A percentile compares a stretch with the other conserved stretches of the same genome.
Conservation (phyloP, 202 grass and related monocot genomes). For the Alloteropsis angusta region DNA sequence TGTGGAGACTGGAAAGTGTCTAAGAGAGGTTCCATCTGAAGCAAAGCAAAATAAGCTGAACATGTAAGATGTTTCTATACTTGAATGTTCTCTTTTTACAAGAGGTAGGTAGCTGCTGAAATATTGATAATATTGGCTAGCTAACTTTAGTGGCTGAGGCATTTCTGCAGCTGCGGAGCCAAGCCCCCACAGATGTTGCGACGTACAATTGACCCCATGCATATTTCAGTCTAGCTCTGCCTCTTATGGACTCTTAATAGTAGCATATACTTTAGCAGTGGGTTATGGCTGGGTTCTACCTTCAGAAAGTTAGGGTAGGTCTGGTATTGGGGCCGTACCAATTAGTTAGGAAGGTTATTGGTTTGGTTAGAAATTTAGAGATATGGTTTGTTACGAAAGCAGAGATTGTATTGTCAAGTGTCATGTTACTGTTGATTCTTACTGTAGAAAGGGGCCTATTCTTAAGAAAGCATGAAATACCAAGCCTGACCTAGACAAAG, state of each 20-base stretch:
- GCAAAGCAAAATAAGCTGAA: slow-evolving; percentile 54
- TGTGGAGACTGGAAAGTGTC: slow-evolving; percentile 71
- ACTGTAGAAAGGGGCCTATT: not conserved
- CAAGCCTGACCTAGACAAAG: not conserved
- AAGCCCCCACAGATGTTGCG: not conserved
- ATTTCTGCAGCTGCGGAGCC: not conserved
- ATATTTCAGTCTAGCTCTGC: not conserved
- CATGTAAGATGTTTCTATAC: slow-evolving; percentile 49
- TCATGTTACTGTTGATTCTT: not conserved
- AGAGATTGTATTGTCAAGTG: not conserved
- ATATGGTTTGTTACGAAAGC: not conserved
- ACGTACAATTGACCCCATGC: not conserved
- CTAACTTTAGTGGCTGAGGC: not conserved
- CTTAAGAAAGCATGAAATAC: not conserved
- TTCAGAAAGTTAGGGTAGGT: not conserved
- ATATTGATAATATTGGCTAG: not conserved
- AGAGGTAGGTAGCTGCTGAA: not conserved
- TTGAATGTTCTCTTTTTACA: not conserved
- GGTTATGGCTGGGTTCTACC: not conserved
- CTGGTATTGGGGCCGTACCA: not conserved
- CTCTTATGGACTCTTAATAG: not conserved
- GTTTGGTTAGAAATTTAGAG: not conserved
- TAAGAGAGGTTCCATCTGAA: slow-evolving; percentile 58
- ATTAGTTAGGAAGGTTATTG: not conserved
- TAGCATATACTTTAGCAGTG: not conserved